Evolutionary conservation across 805 yeast species (phyloP).

Genomic region (Ogataea thermomethanolica): DNA sequence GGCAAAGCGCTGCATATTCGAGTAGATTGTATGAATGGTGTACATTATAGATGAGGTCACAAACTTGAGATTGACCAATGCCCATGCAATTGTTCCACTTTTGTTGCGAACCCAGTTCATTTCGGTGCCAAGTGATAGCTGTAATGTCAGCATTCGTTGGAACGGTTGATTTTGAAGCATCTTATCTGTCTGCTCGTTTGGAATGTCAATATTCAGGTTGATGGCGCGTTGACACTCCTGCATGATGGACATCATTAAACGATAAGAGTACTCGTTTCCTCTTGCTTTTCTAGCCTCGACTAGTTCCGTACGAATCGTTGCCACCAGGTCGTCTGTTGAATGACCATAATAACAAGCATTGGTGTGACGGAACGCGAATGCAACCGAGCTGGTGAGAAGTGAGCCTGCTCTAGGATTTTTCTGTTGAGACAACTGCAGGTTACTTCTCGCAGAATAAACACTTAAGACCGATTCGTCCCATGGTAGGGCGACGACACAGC

Average conservation of each 20-base stretch:
- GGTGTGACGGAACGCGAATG: slow-evolving; percentile 64
- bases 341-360: slow-evolving; percentile 65
- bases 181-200: slow-evolving; percentile 73
- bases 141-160: slow-evolving; percentile 68
- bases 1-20: slow-evolving; percentile 59
- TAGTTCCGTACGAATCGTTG: slow-evolving; percentile 50
- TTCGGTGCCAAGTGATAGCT: slow-evolving; percentile 57
- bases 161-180: slow-evolving; percentile 72
- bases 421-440: slow-evolving; percentile 17
- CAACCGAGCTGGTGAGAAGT: slow-evolving; percentile 47
- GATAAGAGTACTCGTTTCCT: slow-evolving; percentile 27
- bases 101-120: slow-evolving; percentile 37
- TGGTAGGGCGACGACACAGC: slow-evolving; percentile 38
- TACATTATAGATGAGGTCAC: slow-evolving; percentile 69
- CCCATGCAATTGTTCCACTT: slow-evolving; percentile 53
- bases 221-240: slow-evolving; percentile 74
- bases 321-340: slow-evolving; percentile 66
- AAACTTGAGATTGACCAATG: slow-evolving; percentile 63
- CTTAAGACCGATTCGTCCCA: slow-evolving; percentile 21
- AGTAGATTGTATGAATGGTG: slow-evolving; percentile 54
- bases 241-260: slow-evolving; percentile 42
- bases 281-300: slow-evolving; percentile 24
- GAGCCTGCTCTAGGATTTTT: slow-evolving; percentile 25
- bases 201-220: slow-evolving; percentile 65
- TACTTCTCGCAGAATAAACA: slow-evolving; percentile 22